Evolutionary conservation across 495 filamentous ascomycete species (phyloP).

Genomic region (Amorphotheca resinae): DNA sequence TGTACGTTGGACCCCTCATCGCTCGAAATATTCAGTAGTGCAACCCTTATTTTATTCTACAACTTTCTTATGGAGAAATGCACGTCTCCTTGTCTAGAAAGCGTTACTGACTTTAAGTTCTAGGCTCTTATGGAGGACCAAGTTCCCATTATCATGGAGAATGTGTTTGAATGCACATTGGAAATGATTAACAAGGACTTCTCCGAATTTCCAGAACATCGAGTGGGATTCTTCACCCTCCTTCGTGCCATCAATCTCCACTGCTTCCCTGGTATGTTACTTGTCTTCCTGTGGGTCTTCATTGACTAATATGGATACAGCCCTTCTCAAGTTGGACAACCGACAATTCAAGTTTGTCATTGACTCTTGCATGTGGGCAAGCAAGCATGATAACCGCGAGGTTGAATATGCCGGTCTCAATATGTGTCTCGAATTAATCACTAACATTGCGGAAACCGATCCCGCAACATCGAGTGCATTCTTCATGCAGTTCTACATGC

Average conservation of each 20-base stretch:
- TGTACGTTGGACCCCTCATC: slow-evolving; percentile 49
- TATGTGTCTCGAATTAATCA: slow-evolving; percentile 97
- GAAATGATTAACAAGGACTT: slow-evolving; percentile 99
- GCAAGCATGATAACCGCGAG: slow-evolving; percentile 97
- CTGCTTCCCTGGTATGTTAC: slow-evolving; percentile 61
- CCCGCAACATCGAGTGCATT: slow-evolving; percentile 76
- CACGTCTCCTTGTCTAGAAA: too few relatives aligned
- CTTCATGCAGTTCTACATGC: slow-evolving; percentile 92
- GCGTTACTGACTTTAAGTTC: slow-evolving; percentile 25
- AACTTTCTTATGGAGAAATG: neutral
- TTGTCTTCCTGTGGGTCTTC: neutral
- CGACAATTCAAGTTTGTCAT: slow-evolving; percentile 99
- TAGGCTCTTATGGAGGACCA: slow-evolving; percentile 94
- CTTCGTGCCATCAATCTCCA: slow-evolving; percentile 90
- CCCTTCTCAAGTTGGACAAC: slow-evolving; percentile 83
- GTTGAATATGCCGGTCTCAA: slow-evolving; percentile 95
- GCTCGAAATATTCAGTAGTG: slow-evolving; percentile 25
- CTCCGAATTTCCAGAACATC: slow-evolving; percentile 95
- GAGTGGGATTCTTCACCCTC: slow-evolving; percentile 96
- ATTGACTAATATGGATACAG: slow-evolving; percentile 24
- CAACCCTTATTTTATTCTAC: slow-evolving; percentile 13
- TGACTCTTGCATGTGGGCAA: slow-evolving; percentile 98
- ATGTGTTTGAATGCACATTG: slow-evolving; percentile 95
- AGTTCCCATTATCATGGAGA: slow-evolving; percentile 93
- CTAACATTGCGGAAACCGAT: slow-evolving; percentile 92